Base-by-base conservation (phyloP, 2,329 filamentous ascomycete species). In the Thielaviopsis punctulata region DNA sequence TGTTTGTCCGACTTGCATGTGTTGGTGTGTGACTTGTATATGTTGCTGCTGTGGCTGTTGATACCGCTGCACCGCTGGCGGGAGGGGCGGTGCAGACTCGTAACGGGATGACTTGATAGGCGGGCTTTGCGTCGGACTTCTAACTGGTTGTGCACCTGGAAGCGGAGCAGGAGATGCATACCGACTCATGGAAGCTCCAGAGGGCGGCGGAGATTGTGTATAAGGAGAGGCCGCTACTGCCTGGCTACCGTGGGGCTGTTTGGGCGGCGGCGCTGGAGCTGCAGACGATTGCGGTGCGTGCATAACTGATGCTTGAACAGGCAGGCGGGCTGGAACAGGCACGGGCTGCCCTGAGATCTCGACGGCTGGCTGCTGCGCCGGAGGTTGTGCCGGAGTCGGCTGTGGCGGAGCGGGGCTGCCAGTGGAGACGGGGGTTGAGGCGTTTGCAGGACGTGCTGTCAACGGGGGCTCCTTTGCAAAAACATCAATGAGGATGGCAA, bases 401-500 rank as follows among this genome's bases (percentile, higher is more conserved):
- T 68, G 59, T 83, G 80, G 23, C 79, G 77, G 18, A 84, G 70
- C 51, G 84, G 84, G 55, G 84, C 84, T n/a, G 84, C 66, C 12
- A 19, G 36, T 19, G 8, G 36, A 19, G 56, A n/a, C 18, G 18
- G 24, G 49, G 19, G n/a, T 30, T 18, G 27, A 36, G 5, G 21
- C 12, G 30, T 18, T 45, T 36, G 71, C 68, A 24, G 62, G 68
- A 30, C 55, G 52, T 30, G 88, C 80, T 55, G 92, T 80, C 3
- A 96, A 86, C 0, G 92, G 92, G 8, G 92, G 92, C 61, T 98
- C 92, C 66, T 93, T 94, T 36, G 88, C 83, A 63, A 98, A 98
- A 21, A 96, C 73, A 51, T 92, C 86, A 58, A 84, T 77, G 3
- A 98, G 68, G 24, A 94, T 84, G 15, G 78, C 79, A 2, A 96